Base-by-base conservation (phyloP, 2,329 filamentous ascomycete species). In the Karstenula rhodostoma region DNA sequence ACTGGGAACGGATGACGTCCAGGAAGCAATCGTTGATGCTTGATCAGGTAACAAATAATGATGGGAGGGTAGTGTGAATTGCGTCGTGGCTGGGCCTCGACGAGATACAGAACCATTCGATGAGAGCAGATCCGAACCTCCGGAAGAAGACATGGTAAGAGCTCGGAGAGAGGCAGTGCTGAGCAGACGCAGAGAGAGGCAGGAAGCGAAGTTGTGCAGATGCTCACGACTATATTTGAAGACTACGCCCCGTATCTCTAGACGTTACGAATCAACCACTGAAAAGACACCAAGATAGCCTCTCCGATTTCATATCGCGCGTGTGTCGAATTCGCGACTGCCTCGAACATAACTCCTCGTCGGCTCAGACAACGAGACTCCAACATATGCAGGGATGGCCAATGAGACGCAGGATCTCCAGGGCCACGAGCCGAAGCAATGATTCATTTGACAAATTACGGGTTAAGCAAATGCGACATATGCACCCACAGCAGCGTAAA, bases 1-100 rank as follows among this genome's bases (percentile, higher is more conserved):
- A 57, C 69, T 61, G 15, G 73, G 67, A 19, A 76, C 55, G 8
- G 72, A 70, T 9, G 64, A 62, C 17, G 73, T 70, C 75, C 75
- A 77, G 49, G 69, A 72, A 56, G 71, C 65, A 50, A 77, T 76
- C 43, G 65, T 65, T 2, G 69, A 73, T 22, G 71, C 72, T 57
- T 68, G 73, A 40, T 63, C 63, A 8, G 67, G 68, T 19, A 69
- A 66, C 40, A 77, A 58, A 50, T 71, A 76, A 13, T 66, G 72
- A 61, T 75, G 72, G 13, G 67, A 43, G 9, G 63, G 64, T 32
- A 64, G 47, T 22, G 67, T 56, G 22, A 62, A 37, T n/a, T 64
- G 63, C 19, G 57, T 55, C 10, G 61, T 46, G 33, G 40, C 35
- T 69, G 71, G 51, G 12, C 53, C 56, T 56, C 61, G 60, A 10